phyloP scores from a whole-genome alignment of 2,329 filamentous ascomycete species.

The Calonectria honghensis region DNA sequence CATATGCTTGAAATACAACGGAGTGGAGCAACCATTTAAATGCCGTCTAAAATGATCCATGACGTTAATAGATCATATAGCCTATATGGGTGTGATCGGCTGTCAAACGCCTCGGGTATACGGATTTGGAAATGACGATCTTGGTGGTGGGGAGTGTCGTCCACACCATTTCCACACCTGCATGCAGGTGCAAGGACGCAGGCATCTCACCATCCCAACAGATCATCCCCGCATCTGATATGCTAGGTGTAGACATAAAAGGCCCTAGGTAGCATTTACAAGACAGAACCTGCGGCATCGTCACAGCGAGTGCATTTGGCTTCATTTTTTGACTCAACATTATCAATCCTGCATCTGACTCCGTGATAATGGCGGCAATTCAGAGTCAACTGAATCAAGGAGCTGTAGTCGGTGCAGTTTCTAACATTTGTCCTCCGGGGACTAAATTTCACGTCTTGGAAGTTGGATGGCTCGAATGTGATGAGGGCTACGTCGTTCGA shows the following conservation, averaged over 20 bases:
- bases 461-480: slow-evolving; percentile 37
- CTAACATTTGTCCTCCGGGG: slow-evolving; percentile 31
- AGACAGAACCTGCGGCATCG: too few relatives aligned
- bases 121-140: not conserved
- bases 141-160: not conserved
- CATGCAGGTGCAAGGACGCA: slow-evolving; percentile 7
- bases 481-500: slow-evolving; percentile 29
- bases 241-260: not conserved
- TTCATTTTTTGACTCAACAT: not conserved
- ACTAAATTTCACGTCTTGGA: slow-evolving; percentile 36
- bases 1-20: not conserved
- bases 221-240: not conserved
- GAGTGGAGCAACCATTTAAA: slow-evolving; percentile 7
- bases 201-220: not conserved
- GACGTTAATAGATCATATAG: slow-evolving; percentile 7
- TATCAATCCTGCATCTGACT: not conserved
- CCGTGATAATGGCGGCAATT: slow-evolving; percentile 26
- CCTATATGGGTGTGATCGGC: slow-evolving; percentile 8
- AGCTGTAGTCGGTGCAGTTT: slow-evolving; percentile 2
- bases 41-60: not conserved
- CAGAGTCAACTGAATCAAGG: slow-evolving; percentile 31
- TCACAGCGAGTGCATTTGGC: too few relatives aligned
- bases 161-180: not conserved
- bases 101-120: not conserved
- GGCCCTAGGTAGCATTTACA: slow-evolving; percentile 5